Base-by-base conservation (phyloP, 371 early-diverging fungal species). In the Mortierella sp. region DNA sequence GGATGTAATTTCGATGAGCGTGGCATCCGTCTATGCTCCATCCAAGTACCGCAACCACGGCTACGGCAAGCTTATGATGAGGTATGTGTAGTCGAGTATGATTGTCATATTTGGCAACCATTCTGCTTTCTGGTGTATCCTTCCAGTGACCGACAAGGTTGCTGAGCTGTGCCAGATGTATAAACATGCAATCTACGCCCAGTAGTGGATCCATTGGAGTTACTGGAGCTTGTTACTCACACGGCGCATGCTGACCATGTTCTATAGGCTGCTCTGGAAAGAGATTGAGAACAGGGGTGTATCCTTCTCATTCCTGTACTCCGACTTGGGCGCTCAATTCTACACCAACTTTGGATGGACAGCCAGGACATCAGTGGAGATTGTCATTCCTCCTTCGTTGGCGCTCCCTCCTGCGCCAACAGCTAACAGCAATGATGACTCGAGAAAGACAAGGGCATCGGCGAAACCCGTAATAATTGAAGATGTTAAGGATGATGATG, bases 11-110 rank as follows among this genome's bases (percentile, higher is more conserved):
- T 42, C 69, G 18, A 58, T 72, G 46, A 72, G 79, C 26, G 71
- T 83, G 34, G 81, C 82, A 1, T 79, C 82, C 19, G 83, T 83
- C 23, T 83, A 81, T 63, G 70, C 71, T 18, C 81, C 82, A 1
- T 64, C 57, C 39, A 54, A 67, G 46, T 64, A 71, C 46, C 78
- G 83, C 10, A 59, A 66, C 16, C 57, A 76, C 38, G 82, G 83
- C 18, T 83, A 82, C 50, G 82, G 78, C 19, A 61, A 64, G 5
- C 54, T 65, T 6, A 55, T 80, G 78, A 69, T 81, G 65, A 61
- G 58, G 64, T 69, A 78, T 56, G 56, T 59, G 3, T 19, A 24
- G 12, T 58, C 19, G 54, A 2, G 28, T 9, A 41, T 48, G 47
- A 5, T 30, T 50, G 19, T 52, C 60, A 60, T 50, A 42, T 60